Percentiles rank a stretch among this genome's conserved stretches.
phyloP scores from a whole-genome alignment of 495 filamentous ascomycete genomes.

The Hamigera avellanea region DNA sequence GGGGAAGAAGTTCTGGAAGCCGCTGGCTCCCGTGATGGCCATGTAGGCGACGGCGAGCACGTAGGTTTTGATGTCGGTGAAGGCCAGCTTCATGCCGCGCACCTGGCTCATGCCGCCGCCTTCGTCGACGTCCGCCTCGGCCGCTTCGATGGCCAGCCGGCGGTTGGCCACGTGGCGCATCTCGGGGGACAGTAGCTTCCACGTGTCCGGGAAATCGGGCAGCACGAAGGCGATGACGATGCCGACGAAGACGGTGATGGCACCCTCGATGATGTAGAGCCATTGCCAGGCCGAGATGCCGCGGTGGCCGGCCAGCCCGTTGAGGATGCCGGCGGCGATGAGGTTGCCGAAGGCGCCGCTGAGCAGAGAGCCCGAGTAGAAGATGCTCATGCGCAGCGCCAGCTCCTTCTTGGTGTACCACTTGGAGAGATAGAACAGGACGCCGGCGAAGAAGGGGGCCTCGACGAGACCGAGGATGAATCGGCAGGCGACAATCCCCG shows the following conservation, averaged over 20 bases:
- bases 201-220: constrained; percentile 40
- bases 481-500: constrained; percentile 42
- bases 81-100: constrained; percentile 37
- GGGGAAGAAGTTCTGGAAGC: constrained; percentile 47
- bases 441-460: constrained; percentile 37
- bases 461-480: constrained; percentile 41
- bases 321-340: constrained; percentile 43
- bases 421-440: constrained; percentile 44
- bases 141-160: constrained; percentile 34
- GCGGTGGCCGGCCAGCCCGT: constrained; percentile 25
- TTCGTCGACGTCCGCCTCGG: constrained; percentile 38
- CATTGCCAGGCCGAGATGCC: constrained; percentile 39
- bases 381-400: constrained; percentile 47
- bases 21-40: constrained; percentile 36
- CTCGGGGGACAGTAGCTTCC: constrained; percentile 31
- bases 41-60: constrained; percentile 38
- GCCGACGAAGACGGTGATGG: constrained; percentile 30
- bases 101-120: constrained; percentile 35
- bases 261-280: constrained; percentile 40
- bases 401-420: constrained; percentile 52
- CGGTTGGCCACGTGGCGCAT: constrained; percentile 39
- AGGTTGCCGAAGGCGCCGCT: constrained; percentile 55
- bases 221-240: constrained; percentile 27
- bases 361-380: constrained; percentile 54
- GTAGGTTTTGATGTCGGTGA: constrained; percentile 41